Conservation (phyloP, 257 asterid genomes). For the Nicotiana sylvestris region DNA sequence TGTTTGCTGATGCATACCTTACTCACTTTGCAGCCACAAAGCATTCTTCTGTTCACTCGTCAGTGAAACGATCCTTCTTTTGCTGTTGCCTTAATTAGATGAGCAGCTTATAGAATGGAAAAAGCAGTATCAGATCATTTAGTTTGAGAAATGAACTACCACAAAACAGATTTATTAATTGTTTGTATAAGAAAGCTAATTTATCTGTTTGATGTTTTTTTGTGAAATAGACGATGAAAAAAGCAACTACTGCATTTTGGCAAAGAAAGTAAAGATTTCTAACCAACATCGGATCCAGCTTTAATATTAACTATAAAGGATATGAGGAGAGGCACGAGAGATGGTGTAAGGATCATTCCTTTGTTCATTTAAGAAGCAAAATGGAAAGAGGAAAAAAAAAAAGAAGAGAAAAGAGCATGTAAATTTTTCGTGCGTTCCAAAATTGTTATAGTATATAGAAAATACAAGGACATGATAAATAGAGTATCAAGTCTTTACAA, state of each 20-base stretch:
- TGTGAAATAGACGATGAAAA: background rate
- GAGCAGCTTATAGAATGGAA: background rate
- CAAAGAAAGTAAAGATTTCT: background rate
- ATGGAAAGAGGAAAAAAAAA: background rate
- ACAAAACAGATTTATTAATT: no score
- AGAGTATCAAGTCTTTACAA: background rate
- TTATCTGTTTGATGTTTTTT: background rate
- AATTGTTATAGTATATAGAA: background rate
- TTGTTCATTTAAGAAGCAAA: background rate
- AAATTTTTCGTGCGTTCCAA: no score
- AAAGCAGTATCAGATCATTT: background rate
- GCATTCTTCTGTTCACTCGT: background rate
- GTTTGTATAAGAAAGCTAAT: background rate
- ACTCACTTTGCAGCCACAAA: slow-evolving; percentile 23
- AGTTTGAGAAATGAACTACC: background rate
- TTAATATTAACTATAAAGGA: no score
- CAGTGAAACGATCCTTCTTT: background rate
- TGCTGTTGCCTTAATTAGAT: background rate
- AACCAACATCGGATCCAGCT: background rate
- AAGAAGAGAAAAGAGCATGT: no score
- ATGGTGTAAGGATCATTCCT: background rate
- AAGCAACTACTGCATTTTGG: background rate
- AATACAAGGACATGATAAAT: background rate
- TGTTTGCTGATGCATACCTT: slow-evolving; percentile 56
- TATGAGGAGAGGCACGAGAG: no score